Evolutionary conservation across 2,329 filamentous ascomycete species (phyloP), one percentile per base, ranked within the genome.

Genomic region (Cryphonectria radicalis): DNA sequence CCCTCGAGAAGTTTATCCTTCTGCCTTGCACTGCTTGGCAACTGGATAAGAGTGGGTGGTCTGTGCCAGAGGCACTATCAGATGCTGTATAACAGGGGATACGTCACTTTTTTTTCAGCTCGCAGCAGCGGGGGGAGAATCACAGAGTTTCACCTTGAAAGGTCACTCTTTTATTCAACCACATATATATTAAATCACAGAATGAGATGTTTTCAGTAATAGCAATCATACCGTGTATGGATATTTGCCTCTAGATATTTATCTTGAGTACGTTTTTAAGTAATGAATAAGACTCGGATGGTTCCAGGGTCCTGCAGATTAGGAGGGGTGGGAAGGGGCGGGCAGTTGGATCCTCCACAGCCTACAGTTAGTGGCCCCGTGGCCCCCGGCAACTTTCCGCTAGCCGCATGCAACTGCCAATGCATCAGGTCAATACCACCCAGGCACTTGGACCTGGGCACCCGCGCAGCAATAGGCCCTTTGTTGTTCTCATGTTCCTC

Each of bases 311-410:
- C 8, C 28, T n/a, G 22, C 59, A 42, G 50, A 63, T 63, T 42
- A 59, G 35, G n/a, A 19, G 59, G n/a, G 32, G 59, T 32, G 3
- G 25, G 7, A 59, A 59, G 55, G 13, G 25, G 25, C 19, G 25
- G 25, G 37, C 59, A 35, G 59, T 17, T 40, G 17, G 42, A 50
- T 35, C 46, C 69, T 68, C 63, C 71, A 59, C 71, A 67, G 46
- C 46, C 46, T 50, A 50, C 46, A n/a, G 46, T n/a, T n/a, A 50
- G 64, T 62, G 66, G 71, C 46, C 66, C 69, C 69, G 64, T 72
- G 71, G 32, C 32, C 70, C 46, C 43, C 71, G 71, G 66, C 71
- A 68, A 67, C 63, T 59, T 55, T 68, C 60, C 65, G 67, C 67
- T 68, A 68, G 59, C 67, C 42, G 43, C 67, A 53, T 63, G 67